phyloP scores from a whole-genome alignment of 345 rosid genomes.

The Lenwebbia sp. region DNA sequence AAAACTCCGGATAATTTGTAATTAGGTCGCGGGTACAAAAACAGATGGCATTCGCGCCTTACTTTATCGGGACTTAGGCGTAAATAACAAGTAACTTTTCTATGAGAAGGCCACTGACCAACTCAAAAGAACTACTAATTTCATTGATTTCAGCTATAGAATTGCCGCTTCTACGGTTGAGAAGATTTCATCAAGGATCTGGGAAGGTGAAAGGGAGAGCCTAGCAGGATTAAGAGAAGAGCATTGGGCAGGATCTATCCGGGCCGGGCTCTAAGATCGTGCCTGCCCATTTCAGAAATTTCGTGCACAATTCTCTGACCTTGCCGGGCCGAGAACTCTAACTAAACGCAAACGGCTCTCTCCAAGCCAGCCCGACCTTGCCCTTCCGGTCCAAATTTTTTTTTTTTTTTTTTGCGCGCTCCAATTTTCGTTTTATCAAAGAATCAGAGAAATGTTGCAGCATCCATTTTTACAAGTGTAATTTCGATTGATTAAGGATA shows the following conservation, averaged over 20 bases:
- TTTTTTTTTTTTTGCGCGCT: background rate
- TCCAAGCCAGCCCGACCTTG: background rate
- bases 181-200: background rate
- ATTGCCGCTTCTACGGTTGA: background rate
- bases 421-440: background rate
- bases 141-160: background rate
- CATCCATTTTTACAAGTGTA: background rate
- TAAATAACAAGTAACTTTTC: background rate
- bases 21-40: background rate
- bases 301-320: background rate
- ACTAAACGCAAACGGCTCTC: background rate
- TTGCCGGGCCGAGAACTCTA: background rate
- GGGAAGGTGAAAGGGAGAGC: background rate
- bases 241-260: background rate
- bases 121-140: background rate
- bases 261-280: background rate
- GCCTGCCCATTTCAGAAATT: background rate
- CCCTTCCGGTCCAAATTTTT: background rate
- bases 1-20: background rate
- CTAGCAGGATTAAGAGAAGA: background rate
- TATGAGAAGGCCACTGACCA: background rate
- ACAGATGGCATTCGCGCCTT: background rate
- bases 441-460: background rate
- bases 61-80: background rate
- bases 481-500: constrained; percentile 16